Base-by-base conservation (phyloP, 306 rosid genomes). In the Ammopiptanthus mongolicus region DNA sequence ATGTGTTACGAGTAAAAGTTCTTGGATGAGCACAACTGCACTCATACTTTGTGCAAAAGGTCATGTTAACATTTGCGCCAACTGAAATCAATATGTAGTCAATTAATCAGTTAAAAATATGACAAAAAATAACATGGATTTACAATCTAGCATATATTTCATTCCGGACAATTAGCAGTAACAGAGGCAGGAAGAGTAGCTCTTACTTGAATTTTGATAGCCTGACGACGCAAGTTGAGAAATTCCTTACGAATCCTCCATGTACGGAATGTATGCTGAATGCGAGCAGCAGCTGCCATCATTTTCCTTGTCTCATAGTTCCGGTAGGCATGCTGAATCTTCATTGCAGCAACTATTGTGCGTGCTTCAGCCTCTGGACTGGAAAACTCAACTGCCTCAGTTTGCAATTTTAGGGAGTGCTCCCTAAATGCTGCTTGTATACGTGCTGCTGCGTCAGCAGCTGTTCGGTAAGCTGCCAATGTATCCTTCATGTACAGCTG, bases 371-470 rank as follows among this genome's bases (percentile, higher is more conserved):
- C 89, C 87, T 92, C 97, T 0, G 98, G 90, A 69, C 2, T 46
- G 59, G 82, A 87, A 68, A 59, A 42, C 75, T 82, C 79, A 80
- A 92, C 81, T 2, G 82, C 90, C 39, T 69, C 37, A 7, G 98
- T 53, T 71, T 78, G 81, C 73, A 81, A 63, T 84, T 90, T 92
- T 11, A 92, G 78, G 61, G 97, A 73, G 51, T 80, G 96, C 82
- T 90, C 91, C 81, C 98, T 87, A 76, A 86, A 90, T 23, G 99
- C 98, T 64, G 87, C 63, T 59, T 90, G 97, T 79, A 96, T 96
- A 77, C 92, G 97, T 28, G 96, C 90, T 37, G 99, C 99, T 46
- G 99, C 99, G 75, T 96, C 93, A 34, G 99, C 99, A 56, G 96
- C 90, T 14, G 91, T 96, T 57, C 83, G 86, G 61, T 86, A 92